Evolutionary conservation across 2,329 filamentous ascomycete genomes (phyloP).

Genomic region (Colletotrichum sp.): DNA sequence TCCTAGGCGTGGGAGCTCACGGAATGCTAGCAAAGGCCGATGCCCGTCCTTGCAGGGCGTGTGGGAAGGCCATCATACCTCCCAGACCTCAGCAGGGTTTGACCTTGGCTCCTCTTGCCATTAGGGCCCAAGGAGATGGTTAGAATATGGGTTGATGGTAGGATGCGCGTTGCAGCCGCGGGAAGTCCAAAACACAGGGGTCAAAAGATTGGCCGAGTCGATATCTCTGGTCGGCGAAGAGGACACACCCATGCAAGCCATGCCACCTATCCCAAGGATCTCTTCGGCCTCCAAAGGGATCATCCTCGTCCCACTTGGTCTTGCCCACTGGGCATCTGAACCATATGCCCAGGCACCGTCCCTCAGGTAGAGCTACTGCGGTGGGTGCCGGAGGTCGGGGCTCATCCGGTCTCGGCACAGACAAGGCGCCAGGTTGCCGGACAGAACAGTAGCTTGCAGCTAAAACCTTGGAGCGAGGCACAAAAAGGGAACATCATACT

Average conservation of each 20-base stretch:
- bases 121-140: constrained; percentile 18
- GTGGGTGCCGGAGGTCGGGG: constrained; percentile 6
- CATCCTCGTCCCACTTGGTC: neutral
- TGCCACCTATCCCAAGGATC: neutral
- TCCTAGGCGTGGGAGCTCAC: neutral
- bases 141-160: constrained; percentile 16
- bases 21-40: constrained; percentile 15
- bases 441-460: constrained; percentile 15
- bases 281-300: neutral
- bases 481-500: neutral
- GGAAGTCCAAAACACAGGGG: constrained; percentile 16
- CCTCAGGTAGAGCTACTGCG: constrained; percentile 1
- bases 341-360: constrained; percentile 8
- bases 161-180: constrained; percentile 12
- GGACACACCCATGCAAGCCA: neutral
- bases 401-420: constrained; percentile 19
- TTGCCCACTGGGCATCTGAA: constrained; percentile 6
- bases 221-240: neutral
- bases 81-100: constrained; percentile 11
- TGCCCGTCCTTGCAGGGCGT: constrained; percentile 12
- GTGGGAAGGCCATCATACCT: neutral
- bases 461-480: constrained; percentile 1
- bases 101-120: constrained; percentile 1
- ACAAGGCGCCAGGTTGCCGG: constrained; percentile 9
- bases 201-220: constrained; percentile 10